Percentiles rank a stretch among this genome's conserved stretches.
Evolutionary conservation across 2,329 filamentous ascomycete genomes (phyloP).

Genomic region (Pleomassaria siparia): DNA sequence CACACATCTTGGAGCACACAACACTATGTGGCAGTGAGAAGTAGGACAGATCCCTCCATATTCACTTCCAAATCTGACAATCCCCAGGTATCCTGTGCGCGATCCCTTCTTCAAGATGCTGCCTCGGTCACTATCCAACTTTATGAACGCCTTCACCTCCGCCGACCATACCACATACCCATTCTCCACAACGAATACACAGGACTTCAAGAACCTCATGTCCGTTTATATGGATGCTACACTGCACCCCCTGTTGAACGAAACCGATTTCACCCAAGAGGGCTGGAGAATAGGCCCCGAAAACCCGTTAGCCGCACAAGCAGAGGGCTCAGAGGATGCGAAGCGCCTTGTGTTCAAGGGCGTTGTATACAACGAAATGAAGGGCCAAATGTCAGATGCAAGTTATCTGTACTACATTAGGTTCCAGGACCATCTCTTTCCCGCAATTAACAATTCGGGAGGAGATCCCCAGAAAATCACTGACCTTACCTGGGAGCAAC

Average conservation of each 20-base stretch:
- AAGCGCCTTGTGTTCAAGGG: constrained; percentile 89
- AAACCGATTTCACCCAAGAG: constrained; percentile 92
- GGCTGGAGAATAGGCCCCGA: constrained; percentile 96
- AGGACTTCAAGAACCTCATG: constrained; percentile 95
- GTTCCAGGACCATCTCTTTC: constrained; percentile 93
- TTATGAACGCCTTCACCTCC: constrained; percentile 98
- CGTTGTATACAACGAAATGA: constrained; percentile 99
- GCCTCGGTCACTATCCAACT: constrained; percentile 95
- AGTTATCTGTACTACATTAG: constrained; percentile 94
- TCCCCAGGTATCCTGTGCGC: constrained; percentile 81
- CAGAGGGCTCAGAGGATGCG: constrained; percentile 53
- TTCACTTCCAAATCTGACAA: background rate
- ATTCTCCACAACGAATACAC: constrained; percentile 92
- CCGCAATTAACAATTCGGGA: constrained; percentile 92
- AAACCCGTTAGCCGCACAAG: constrained; percentile 62
- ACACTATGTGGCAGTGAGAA: constrained; percentile 94
- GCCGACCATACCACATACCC: constrained; percentile 97
- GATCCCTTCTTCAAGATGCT: constrained; percentile 99
- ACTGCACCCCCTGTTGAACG: constrained; percentile 82
- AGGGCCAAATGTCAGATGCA: constrained; percentile 97
- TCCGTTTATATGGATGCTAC: constrained; percentile 97
- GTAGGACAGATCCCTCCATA: constrained; percentile 48
- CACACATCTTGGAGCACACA: constrained; percentile 96
- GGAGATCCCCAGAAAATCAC: constrained; percentile 97
- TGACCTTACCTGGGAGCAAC: constrained; percentile 86